These are phyloP conservation scores for Leccinum broughii DNA, from an alignment of 768 basidiomycete genomes.

Conservation along the genomic window DNA sequence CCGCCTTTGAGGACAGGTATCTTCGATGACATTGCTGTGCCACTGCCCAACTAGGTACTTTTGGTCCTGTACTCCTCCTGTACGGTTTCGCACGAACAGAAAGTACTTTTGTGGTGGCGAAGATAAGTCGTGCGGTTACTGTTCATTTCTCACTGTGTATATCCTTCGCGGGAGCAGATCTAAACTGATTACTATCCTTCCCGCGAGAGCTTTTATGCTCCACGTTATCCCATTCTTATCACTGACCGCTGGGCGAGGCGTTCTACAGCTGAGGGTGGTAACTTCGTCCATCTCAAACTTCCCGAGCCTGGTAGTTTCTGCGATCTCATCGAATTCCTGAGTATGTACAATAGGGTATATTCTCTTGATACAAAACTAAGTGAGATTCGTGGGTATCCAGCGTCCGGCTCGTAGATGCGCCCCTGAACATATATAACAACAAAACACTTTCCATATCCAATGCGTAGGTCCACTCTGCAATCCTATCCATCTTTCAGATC, in stretches of 20 bases:
- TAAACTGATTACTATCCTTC: too few species aligned
- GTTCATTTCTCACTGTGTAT: too few species aligned
- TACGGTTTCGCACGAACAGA: neutral
- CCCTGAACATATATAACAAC: neutral
- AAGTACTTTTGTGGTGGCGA: neutral
- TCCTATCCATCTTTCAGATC: neutral
- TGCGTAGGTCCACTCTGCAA: neutral
- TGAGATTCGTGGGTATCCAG: too few species aligned
- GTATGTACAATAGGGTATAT: neutral
- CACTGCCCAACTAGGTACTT: conserved; percentile 4
- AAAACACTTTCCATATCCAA: neutral
- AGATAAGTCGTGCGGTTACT: neutral
- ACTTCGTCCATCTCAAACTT: too few species aligned
- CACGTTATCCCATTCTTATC: neutral
- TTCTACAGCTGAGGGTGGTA: neutral
- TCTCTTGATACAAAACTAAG: too few species aligned
- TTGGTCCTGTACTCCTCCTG: neutral
- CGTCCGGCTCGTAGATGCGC: too few species aligned
- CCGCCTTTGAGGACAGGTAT: conserved; percentile 19
- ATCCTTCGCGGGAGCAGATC: too few species aligned
- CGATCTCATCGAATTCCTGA: too few species aligned
- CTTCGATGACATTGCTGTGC: conserved; percentile 8
- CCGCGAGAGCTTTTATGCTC: too few species aligned
- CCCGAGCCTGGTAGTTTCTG: too few species aligned
- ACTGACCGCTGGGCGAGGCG: too few species aligned